Evolutionary conservation across 2,329 filamentous ascomycete genomes (phyloP), one percentile per base, ranked within the genome.

Genomic region (Aspergillus pseudotamarii): DNA sequence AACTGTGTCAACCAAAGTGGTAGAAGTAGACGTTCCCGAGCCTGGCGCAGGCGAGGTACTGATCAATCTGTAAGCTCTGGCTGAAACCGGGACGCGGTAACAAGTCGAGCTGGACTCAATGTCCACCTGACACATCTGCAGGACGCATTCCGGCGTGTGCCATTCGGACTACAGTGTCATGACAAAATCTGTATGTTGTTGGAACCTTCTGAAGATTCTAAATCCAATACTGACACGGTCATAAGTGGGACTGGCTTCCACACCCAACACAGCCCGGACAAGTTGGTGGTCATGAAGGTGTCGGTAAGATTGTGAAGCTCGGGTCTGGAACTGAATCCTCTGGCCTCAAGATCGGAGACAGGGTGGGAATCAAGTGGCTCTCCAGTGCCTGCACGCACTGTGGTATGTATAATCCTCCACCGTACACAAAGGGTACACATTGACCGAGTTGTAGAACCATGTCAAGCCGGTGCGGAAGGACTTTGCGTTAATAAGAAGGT

Each of bases 361-460:
- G 88, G 9, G 89, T 91, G 10, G 89, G 89, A 16, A 85, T 92
- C 72, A 92, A 92, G 76, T 91, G 88, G 87, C 79, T 90, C 63
- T 79, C 84, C 19, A 82, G 77, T 36, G 84, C 84, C 30, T 90
- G 88, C 72, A 83, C 83, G 57, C 79, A 80, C 68, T 85, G 84
- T 75, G 72, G 82, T 81, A 72, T 54, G 76, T 74, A 58, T 23
- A 21, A 21, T 45, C 34, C 21, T 12, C 10, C 41, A 8, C 14
- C 12, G 10, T 30, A 9, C 10, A 46, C 10, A 19, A 19, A 11
- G 54, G 28, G 21, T 21, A 46, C 50, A n/a, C 6, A 41, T 58
- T 65, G 26, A 65, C 51, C 65, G 28, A 48, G 5, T 6, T 41
- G 30, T 56, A 75, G 71, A 77, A 19, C 76, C 86, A 63, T 89